Percentiles rank a stretch among this genome's conserved stretches.
Conservation (phyloP, 805 yeast genomes). For the Lachancea waltii region DNA sequence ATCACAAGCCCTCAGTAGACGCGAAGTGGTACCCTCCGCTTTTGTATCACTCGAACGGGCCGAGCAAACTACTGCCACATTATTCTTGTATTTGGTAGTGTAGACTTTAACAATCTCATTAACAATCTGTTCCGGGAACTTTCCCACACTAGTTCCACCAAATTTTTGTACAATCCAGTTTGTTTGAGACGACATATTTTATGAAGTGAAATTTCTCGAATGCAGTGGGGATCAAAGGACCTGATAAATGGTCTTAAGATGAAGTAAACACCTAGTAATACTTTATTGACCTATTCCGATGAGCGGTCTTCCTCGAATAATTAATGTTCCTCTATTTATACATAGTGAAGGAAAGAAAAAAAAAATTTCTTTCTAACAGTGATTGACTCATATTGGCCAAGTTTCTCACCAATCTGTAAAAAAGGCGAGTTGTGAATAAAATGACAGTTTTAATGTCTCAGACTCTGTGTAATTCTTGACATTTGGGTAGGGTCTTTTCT, state of each 20-base stretch:
- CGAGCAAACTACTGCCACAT: slow-evolving; percentile 92
- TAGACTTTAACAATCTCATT: slow-evolving; percentile 74
- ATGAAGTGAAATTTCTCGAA: not conserved
- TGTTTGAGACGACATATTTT: slow-evolving; percentile 10
- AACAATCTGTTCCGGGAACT: slow-evolving; percentile 80
- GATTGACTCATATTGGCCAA: not conserved
- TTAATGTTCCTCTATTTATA: not conserved
- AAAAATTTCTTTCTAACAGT: not conserved
- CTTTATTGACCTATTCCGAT: not conserved
- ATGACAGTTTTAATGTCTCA: too few species aligned
- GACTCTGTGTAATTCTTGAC: too few species aligned
- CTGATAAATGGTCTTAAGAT: not conserved
- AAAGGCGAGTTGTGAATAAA: not conserved
- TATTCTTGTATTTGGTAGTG: slow-evolving; percentile 37
- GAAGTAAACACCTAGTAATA: not conserved
- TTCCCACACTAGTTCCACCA: slow-evolving; percentile 97
- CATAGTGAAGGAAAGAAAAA: too few species aligned
- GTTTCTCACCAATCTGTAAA: not conserved
- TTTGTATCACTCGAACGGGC: slow-evolving; percentile 90
- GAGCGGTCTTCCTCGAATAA: not conserved
- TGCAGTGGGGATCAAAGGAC: not conserved
- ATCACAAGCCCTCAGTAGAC: slow-evolving; percentile 81
- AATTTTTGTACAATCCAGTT: slow-evolving; percentile 87
- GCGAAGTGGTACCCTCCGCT: slow-evolving; percentile 90
- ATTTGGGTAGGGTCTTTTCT: too few species aligned